These are phyloP conservation scores for Hypoxylon rickii DNA, from an alignment of 495 filamentous ascomycete genomes.

Conservation along the genomic window DNA sequence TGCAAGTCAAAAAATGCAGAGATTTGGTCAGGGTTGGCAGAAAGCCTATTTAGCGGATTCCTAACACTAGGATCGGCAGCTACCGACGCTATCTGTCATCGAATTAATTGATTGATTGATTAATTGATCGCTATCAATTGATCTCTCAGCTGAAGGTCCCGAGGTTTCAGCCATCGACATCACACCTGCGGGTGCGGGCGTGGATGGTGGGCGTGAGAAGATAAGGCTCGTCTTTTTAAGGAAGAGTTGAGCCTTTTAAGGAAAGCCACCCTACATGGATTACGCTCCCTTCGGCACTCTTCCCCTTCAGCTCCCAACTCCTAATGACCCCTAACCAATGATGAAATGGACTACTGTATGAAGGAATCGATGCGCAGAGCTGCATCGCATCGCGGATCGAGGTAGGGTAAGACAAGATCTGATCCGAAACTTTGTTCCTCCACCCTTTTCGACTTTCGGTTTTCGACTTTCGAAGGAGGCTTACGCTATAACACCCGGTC, in stretches of 20 bases:
- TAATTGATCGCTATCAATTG: too few species aligned
- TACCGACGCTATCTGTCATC: conserved; percentile 7
- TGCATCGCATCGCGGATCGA: conserved; percentile 5
- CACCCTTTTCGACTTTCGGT: too few species aligned
- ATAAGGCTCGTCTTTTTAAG: too few species aligned
- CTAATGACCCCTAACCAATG: neutral
- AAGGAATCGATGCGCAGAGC: conserved; percentile 18
- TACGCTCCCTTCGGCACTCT: conserved; percentile 3
- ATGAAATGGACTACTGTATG: conserved; percentile 7
- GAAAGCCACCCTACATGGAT: conserved; percentile 1
- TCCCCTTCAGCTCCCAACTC: too few species aligned
- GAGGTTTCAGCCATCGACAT: too few species aligned
- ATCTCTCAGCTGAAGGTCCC: too few species aligned
- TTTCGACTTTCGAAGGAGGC: neutral
- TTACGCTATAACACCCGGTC: neutral
- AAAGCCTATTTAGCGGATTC: conserved; percentile 26
- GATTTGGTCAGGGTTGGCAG: neutral
- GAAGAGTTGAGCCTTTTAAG: neutral
- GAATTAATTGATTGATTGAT: neutral
- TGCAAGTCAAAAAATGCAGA: too few species aligned
- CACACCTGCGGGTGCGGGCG: too few species aligned
- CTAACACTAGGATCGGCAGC: conserved; percentile 11
- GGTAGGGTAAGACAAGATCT: conserved; percentile 17
- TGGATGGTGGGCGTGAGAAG: too few species aligned
- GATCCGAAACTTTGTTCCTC: conserved; percentile 14